phyloP scores from a whole-genome alignment of 192 early-diverging fungal genomes.

The Gonapodya sp. region DNA sequence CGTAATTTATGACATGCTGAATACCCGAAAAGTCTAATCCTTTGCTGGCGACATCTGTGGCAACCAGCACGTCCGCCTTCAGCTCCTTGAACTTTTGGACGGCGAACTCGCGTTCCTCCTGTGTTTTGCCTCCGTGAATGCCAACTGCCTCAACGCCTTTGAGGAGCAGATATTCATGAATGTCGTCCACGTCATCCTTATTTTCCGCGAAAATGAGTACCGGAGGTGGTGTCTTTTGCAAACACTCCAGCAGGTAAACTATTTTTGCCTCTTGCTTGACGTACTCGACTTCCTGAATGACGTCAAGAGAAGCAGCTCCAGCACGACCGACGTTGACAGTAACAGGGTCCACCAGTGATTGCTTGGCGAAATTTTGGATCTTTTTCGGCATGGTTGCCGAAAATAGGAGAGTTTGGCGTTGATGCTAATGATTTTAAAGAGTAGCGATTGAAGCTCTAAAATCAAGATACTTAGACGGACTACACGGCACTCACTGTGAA shows the following conservation, averaged over 20 bases:
- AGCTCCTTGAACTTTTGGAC: slow-evolving; percentile 79
- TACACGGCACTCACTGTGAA: slow-evolving; percentile 48
- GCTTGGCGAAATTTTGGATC: slow-evolving; percentile 92
- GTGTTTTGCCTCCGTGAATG: slow-evolving; percentile 92
- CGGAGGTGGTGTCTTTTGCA: slow-evolving; percentile 95
- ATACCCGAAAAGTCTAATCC: slow-evolving; percentile 93
- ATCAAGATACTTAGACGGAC: background rate
- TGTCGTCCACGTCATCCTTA: slow-evolving; percentile 98
- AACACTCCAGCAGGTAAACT: slow-evolving; percentile 84
- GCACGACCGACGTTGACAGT: slow-evolving; percentile 97
- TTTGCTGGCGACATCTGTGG: slow-evolving; percentile 94
- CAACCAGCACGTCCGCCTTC: slow-evolving; percentile 91
- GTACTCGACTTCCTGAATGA: slow-evolving; percentile 96
- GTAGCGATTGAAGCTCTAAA: background rate
- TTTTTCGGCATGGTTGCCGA: slow-evolving; percentile 97
- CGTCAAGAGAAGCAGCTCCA: slow-evolving; percentile 90
- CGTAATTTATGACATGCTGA: slow-evolving; percentile 97
- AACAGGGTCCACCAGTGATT: slow-evolving; percentile 77
- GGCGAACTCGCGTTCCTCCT: slow-evolving; percentile 95
- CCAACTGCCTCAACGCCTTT: slow-evolving; percentile 92
- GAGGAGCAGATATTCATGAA: slow-evolving; percentile 88
- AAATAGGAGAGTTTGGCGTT: slow-evolving; percentile 95
- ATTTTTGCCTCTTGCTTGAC: slow-evolving; percentile 94
- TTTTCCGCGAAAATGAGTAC: slow-evolving; percentile 96
- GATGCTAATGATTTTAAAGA: slow-evolving; percentile 32